Evolutionary conservation across 345 rosid genomes (phyloP), one percentile per base, ranked within the genome.

Genomic region (Murraya paniculata): DNA sequence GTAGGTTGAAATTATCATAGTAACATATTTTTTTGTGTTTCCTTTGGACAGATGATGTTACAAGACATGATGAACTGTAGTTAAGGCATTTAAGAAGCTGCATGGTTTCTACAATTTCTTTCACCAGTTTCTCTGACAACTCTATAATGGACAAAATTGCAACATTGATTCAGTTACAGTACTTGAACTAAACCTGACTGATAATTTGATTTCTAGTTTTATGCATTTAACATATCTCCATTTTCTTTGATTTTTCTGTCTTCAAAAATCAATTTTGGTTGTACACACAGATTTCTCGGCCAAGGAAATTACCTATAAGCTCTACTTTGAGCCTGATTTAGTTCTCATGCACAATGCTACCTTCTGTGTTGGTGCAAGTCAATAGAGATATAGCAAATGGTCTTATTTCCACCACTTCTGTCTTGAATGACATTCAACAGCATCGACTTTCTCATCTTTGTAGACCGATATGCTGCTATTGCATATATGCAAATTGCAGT

Each of bases 61-160:
- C 56, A 35, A 69, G 21, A 14, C 92, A 87, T 24, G 92, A 90
- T 6, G 91, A 90, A 85, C 92, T 89, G 58, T 90, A 84, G 79
- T 48, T 22, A 45, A 74, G 64, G 80, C 59, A 39, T 58, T 56
- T 73, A 14, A 55, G 68, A 64, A 25, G 78, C 22, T 71, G 38
- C 53, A 71, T n/a, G 58, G 31, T 62, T 68, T 28, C 31, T 62
- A 22, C 66, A 62, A 59, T 31, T 76, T 50, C 28, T 58, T 70
- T 28, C 39, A 9, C 39, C 41, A 55, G 59, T 60, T 62, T 35
- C 24, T 38, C 33, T n/a, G 33, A 35, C n/a, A n/a, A 13, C 38
- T 61, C 65, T 11, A 6, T 6, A 48, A 70, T 33, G 55, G 19
- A 58, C 6, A 36, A 60, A 70, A 33, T 16, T 66, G 74, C 18